A percentile compares a stretch with the other conserved stretches of the same genome.
These are phyloP conservation scores for Suillus fuscotomentosus DNA, from an alignment of 768 basidiomycete species.

Conservation along the genomic window DNA sequence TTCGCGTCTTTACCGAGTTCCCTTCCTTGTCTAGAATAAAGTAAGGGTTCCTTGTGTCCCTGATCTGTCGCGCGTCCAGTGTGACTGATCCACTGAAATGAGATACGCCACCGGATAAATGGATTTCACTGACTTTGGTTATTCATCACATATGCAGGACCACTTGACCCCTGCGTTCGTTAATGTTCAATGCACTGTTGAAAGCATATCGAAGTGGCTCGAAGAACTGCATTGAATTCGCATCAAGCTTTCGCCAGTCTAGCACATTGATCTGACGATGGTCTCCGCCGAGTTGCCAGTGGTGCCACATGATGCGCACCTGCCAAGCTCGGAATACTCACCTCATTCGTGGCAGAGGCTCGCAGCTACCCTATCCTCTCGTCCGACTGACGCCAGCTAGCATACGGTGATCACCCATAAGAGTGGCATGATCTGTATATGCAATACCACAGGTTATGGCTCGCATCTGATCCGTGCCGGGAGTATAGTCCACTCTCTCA, in stretches of 20 bases:
- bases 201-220: neutral
- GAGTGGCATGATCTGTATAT: neutral
- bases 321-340: too few species aligned
- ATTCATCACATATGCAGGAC: neutral
- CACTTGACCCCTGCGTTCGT: neutral
- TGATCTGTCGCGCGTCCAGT: neutral
- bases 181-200: neutral
- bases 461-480: neutral
- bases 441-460: neutral
- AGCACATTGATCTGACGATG: neutral
- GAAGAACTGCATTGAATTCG: neutral
- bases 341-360: too few species aligned
- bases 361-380: too few species aligned
- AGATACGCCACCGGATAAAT: neutral
- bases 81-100: neutral
- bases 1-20: neutral
- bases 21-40: neutral
- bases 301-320: too few species aligned
- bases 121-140: neutral
- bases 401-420: too few species aligned
- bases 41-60: neutral
- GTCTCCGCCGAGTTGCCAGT: neutral
- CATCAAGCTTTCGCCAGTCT: neutral
- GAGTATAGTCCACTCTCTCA: neutral
- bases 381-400: too few species aligned